phyloP scores from a whole-genome alignment of 1,284 basidiomycete species.

The Moniliophthora roreri region DNA sequence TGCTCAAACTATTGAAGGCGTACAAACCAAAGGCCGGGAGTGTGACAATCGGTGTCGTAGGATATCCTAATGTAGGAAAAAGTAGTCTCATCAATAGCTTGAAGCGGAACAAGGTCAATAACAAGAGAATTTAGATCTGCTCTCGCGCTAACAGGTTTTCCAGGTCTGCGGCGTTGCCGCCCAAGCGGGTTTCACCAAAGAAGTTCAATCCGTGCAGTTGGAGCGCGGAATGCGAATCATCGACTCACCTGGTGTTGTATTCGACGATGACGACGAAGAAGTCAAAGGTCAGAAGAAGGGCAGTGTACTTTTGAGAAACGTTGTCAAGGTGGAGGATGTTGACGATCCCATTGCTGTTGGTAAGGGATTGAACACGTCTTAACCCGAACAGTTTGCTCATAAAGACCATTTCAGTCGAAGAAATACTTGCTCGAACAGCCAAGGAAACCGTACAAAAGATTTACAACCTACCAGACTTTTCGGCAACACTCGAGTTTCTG shows the following conservation, averaged over 20 bases:
- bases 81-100: slow-evolving; percentile 94
- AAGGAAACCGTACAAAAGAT: slow-evolving; percentile 72
- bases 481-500: slow-evolving; percentile 80
- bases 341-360: slow-evolving; percentile 89
- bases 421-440: slow-evolving; percentile 77
- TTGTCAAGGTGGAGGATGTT: slow-evolving; percentile 90
- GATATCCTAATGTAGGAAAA: slow-evolving; percentile 98
- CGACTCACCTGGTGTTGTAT: slow-evolving; percentile 89
- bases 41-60: slow-evolving; percentile 92
- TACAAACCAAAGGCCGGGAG: slow-evolving; percentile 79
- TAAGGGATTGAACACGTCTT: slow-evolving; percentile 33
- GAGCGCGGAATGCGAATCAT: slow-evolving; percentile 92
- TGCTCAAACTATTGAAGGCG: slow-evolving; percentile 89
- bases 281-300: slow-evolving; percentile 55
- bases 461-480: slow-evolving; percentile 79
- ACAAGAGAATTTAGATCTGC: slow-evolving; percentile 39
- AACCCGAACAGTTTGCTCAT: slow-evolving; percentile 9
- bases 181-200: slow-evolving; percentile 93
- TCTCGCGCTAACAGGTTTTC: slow-evolving; percentile 34
- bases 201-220: slow-evolving; percentile 90
- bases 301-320: slow-evolving; percentile 85
- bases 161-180: slow-evolving; percentile 90
- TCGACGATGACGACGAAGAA: slow-evolving; percentile 68
- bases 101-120: slow-evolving; percentile 78
- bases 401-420: slow-evolving; percentile 60